Base-by-base conservation (phyloP, 2,329 filamentous ascomycete species). In the Bipolaris cookei region DNA sequence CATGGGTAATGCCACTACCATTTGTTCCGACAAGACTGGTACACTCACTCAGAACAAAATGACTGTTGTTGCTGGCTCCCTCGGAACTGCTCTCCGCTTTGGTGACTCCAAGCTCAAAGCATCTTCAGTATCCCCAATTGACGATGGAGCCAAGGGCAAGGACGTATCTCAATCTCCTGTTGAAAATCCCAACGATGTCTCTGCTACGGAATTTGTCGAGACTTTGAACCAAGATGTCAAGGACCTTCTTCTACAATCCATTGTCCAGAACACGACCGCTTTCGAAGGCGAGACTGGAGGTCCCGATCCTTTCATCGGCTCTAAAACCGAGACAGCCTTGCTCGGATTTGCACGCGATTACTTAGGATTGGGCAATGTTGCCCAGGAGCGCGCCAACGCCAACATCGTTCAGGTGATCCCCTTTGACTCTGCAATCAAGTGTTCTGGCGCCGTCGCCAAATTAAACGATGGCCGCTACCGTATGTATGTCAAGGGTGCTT, bases 301-400 rank as follows among this genome's bases (percentile, higher is more conserved):
- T 62, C 21, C 80, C 51, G 58, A 82, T 44, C 76, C 83, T 0
- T 92, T 90, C 63, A 83, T 92, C 60, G 90, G 90, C 28, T 91
- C 89, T 4, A 92, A 91, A 76, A 92, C 90, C 0, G 90, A 92
- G 71, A 91, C 88, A 3, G 89, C 90, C 20, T 80, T 92, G 11
- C 81, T 92, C n/a, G 80, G 82, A 21, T 91, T 91, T 69, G 87
- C 88, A 18, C 82, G 84, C 46, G 85, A 89, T 46, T 80, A 86
- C 67, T 79, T 92, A 13, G 88, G 82, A 39, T 86, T 92, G 80
- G 84, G 83, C 5, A 80, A 83, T 0, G 76, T 90, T 14, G 78
- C 78, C 44, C 81, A 87, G 59, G 87, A 88, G 65, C 82, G 89
- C 16, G 81, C 85, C 13, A 90, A 88, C 63, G 82, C 82, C 35